Conservation (phyloP, 2,329 filamentous ascomycete species). For the Fusarium praegraminearum region DNA sequence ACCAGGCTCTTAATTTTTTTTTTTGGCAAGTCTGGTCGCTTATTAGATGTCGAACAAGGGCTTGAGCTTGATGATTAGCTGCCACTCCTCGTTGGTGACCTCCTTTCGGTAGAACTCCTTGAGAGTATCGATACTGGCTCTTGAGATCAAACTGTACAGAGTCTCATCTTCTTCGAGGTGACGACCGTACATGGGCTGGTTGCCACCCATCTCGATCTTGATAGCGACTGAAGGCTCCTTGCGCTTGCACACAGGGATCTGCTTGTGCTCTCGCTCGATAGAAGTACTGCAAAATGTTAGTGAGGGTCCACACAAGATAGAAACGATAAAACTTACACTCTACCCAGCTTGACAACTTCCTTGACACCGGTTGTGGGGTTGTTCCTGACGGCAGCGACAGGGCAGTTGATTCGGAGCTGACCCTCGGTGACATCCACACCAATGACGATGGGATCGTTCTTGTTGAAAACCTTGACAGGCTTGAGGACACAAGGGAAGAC, state of each 20-base stretch:
- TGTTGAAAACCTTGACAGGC: constrained; percentile 97
- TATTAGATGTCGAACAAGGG: constrained; percentile 88
- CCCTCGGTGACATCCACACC: constrained; percentile 97
- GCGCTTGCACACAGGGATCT: constrained; percentile 91
- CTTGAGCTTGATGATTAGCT: constrained; percentile 94
- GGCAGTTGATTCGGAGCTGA: constrained; percentile 85
- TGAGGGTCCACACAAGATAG: constrained; percentile 33
- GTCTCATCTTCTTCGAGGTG: constrained; percentile 92
- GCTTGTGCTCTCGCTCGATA: constrained; percentile 98
- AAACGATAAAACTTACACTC: constrained; percentile 79
- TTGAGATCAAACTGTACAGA: constrained; percentile 88
- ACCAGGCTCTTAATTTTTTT: background rate
- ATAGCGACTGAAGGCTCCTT: constrained; percentile 96
- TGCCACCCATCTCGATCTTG: constrained; percentile 94
- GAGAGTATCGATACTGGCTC: constrained; percentile 90
- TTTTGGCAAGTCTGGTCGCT: constrained; percentile 34
- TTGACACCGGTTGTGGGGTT: constrained; percentile 83
- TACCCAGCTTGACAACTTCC: constrained; percentile 85
- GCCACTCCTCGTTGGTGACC: constrained; percentile 93
- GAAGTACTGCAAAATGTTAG: constrained; percentile 73
- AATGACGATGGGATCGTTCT: constrained; percentile 93
- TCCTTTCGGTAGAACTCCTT: constrained; percentile 96
- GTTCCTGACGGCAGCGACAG: constrained; percentile 86
- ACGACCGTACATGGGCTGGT: constrained; percentile 93
- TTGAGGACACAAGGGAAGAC: constrained; percentile 96